Percentiles rank a stretch among this genome's conserved stretches.
phyloP scores from a whole-genome alignment of 257 asterid species.

The Solanum etuberosum region DNA sequence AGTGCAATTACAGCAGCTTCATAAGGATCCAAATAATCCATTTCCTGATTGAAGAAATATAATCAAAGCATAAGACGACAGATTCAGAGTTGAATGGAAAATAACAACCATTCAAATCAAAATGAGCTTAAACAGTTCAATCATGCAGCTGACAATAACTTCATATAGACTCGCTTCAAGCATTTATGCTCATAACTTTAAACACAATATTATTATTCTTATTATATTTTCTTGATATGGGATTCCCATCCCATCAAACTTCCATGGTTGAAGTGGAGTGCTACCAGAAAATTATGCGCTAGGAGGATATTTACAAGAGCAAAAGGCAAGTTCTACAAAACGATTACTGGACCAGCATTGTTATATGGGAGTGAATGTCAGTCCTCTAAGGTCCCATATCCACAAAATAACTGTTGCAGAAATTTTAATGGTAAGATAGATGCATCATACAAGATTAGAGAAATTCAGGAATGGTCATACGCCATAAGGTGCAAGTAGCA shows the following conservation, averaged over 20 bases:
- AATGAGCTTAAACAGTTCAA: background rate
- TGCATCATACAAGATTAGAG: background rate
- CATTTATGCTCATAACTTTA: background rate
- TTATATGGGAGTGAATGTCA: background rate
- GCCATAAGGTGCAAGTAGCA: background rate
- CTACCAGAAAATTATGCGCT: background rate
- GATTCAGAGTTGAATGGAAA: background rate
- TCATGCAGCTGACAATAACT: background rate
- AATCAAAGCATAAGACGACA: background rate
- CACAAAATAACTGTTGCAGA: background rate
- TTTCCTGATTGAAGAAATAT: constrained; percentile 20
- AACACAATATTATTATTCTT: background rate
- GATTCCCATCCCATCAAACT: background rate
- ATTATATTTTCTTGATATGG: background rate
- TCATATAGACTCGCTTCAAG: background rate
- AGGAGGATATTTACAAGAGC: background rate
- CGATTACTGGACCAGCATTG: background rate
- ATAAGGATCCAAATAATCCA: constrained; percentile 54
- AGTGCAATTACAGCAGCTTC: constrained; percentile 75
- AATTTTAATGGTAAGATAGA: background rate
- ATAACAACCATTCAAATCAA: background rate
- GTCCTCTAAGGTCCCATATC: background rate
- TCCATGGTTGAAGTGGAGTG: background rate
- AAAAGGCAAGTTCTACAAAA: background rate
- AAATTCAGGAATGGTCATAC: background rate